phyloP scores from a whole-genome alignment of 176 grass and related monocot genomes.

The Elymus sibiricus region DNA sequence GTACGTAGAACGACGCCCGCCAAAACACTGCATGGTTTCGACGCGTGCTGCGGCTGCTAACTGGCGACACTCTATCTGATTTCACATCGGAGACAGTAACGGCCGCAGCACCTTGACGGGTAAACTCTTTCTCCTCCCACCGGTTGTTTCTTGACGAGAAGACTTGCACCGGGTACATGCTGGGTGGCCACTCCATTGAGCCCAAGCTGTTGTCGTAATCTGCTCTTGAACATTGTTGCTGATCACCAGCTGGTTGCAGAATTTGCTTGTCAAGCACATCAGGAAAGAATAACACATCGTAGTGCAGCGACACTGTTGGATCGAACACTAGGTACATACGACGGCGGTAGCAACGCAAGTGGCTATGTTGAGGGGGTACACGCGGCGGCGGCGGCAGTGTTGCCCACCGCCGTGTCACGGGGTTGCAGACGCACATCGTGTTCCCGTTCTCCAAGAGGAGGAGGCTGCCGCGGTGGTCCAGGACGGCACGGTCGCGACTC shows the following conservation, averaged over 20 bases:
- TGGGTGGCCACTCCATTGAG: neutral
- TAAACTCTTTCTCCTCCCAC: neutral
- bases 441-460: neutral
- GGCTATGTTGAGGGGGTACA: neutral
- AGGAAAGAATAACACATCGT: neutral
- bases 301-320: conserved; percentile 1
- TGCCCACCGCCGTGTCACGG: neutral
- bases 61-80: neutral
- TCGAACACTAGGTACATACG: neutral
- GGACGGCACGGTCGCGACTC: neutral
- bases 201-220: neutral
- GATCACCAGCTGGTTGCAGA: neutral
- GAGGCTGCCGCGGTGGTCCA: neutral
- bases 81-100: neutral
- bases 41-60: neutral
- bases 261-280: neutral
- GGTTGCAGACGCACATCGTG: neutral
- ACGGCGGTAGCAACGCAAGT: neutral
- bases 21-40: neutral
- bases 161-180: neutral
- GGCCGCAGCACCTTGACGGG: neutral
- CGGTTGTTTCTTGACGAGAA: neutral
- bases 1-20: neutral
- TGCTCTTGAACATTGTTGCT: neutral
- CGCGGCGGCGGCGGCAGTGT: neutral